Evolutionary conservation across 495 filamentous ascomycete genomes (phyloP), one percentile per base, ranked within the genome.

Genomic region (Trypethelium eluteriae): DNA sequence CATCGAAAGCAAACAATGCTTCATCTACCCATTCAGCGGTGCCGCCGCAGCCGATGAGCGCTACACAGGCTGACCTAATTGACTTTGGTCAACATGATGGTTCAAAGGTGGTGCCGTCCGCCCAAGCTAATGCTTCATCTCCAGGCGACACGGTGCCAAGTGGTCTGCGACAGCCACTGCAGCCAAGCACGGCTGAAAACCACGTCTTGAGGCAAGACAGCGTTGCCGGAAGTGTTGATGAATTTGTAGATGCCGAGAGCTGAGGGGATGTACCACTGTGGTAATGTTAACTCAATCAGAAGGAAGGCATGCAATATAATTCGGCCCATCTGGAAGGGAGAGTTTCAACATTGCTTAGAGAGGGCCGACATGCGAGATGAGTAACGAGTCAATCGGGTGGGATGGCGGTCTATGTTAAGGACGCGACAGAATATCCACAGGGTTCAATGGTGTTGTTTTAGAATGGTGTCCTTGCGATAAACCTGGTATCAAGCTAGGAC

Each of bases 81-180:
- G 70, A 73, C 50, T 73, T 71, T 61, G 71, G 71, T 9, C 71
- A 71, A 53, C 59, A 73, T 44, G 71, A 73, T 44, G 65, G 61
- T 16, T 59, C 53, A 36, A 59, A 59, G 53, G 53, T 59, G 6
- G 53, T 32, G 36, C 53, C 53, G 53, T 32, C 53, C 36, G 11
- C 53, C 3, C 53, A 59, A 14, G 9, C 5, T 32, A 14, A 36
- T 14, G 7, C 32, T 7, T 36, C 53, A 36, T 32, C 7, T 2
- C 5, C 53, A 7, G 53, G 36, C 2, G 53, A 36, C 3, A 32
- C 53, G 11, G 53, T 14, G 36, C 53, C 53, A 35, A 32, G 6
- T 59, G 53, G 53, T 36, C 32, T 59, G 53, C 53, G 36, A 36
- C 63, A 34, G 44, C 63, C 63, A 34, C 35, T 53, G 44, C 39